Percentiles rank a stretch among this genome's conserved stretches.
Conservation (phyloP, 2,329 filamentous ascomycete species). For the Neofusicoccum parvum region DNA sequence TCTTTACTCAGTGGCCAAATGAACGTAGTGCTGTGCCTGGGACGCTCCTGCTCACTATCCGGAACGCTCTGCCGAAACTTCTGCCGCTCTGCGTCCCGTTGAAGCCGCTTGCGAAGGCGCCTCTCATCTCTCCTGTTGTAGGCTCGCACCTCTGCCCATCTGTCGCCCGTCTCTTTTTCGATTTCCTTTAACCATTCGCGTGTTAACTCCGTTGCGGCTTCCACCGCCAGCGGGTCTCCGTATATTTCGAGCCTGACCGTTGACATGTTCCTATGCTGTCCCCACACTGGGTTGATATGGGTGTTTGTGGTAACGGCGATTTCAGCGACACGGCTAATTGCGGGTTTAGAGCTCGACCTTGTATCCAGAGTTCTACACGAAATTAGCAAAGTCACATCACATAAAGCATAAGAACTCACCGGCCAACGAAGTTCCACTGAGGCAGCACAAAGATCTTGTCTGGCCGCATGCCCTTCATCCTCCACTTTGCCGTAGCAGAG, state of each 20-base stretch:
- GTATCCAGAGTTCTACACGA: neutral
- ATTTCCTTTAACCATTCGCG: neutral
- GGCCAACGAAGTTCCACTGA: neutral
- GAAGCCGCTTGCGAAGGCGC: neutral
- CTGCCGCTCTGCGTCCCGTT: conserved; percentile 1
- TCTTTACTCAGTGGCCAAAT: neutral
- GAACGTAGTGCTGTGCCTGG: neutral
- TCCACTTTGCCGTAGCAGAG: neutral
- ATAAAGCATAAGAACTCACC: neutral
- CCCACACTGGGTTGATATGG: conserved; percentile 2
- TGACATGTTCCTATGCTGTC: neutral
- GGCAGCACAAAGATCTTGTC: neutral
- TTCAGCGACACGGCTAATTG: neutral
- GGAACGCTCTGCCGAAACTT: conserved; percentile 23
- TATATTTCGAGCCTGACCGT: neutral
- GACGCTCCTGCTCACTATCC: neutral
- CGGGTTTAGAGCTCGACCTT: neutral
- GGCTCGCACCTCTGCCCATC: conserved; percentile 4
- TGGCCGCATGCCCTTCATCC: neutral
- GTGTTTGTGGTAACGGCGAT: neutral
- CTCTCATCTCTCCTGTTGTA: neutral
- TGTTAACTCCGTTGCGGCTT: neutral
- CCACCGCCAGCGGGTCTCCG: neutral
- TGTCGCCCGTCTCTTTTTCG: too few relatives aligned
- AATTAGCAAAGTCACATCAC: too few relatives aligned